Conservation (phyloP, 2,329 filamentous ascomycete species). For the Pseudogymnoascus sp. region DNA sequence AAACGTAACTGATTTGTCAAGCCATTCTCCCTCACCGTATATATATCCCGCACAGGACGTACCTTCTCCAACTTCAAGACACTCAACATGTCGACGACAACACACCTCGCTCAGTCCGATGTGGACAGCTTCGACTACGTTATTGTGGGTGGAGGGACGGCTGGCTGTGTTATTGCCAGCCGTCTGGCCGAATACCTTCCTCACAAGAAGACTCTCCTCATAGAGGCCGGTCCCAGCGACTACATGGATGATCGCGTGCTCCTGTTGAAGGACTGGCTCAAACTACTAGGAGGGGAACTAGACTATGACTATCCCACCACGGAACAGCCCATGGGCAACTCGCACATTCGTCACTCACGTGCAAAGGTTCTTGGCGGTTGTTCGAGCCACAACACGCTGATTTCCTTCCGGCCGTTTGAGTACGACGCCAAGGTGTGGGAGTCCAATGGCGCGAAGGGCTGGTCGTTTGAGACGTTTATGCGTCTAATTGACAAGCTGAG, state of each 20-base stretch:
- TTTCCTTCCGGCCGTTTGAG: constrained; percentile 85
- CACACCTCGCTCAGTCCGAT: constrained; percentile 22
- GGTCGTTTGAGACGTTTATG: constrained; percentile 80
- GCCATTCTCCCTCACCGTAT: neutral
- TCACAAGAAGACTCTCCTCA: constrained; percentile 70
- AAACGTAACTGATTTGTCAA: constrained; percentile 6
- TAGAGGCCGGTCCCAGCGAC: constrained; percentile 85
- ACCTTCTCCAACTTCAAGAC: neutral
- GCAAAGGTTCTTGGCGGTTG: constrained; percentile 90
- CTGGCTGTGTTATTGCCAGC: constrained; percentile 41
- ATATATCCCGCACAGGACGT: neutral
- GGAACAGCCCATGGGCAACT: constrained; percentile 88
- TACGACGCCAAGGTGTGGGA: constrained; percentile 85
- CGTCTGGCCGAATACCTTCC: constrained; percentile 67
- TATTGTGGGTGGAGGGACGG: constrained; percentile 44
- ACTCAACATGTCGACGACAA: constrained; percentile 7
- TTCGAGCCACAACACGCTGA: constrained; percentile 89
- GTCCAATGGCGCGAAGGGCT: constrained; percentile 71
- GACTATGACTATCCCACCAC: constrained; percentile 85
- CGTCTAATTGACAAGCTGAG: constrained; percentile 74
- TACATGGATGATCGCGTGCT: constrained; percentile 82
- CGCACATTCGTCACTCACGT: constrained; percentile 82
- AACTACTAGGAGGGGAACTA: constrained; percentile 74
- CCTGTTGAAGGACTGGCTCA: constrained; percentile 80
- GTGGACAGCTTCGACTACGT: constrained; percentile 39